Base-by-base conservation (phyloP, 1,139 yeast genomes). In the Candida dubliniensis region DNA sequence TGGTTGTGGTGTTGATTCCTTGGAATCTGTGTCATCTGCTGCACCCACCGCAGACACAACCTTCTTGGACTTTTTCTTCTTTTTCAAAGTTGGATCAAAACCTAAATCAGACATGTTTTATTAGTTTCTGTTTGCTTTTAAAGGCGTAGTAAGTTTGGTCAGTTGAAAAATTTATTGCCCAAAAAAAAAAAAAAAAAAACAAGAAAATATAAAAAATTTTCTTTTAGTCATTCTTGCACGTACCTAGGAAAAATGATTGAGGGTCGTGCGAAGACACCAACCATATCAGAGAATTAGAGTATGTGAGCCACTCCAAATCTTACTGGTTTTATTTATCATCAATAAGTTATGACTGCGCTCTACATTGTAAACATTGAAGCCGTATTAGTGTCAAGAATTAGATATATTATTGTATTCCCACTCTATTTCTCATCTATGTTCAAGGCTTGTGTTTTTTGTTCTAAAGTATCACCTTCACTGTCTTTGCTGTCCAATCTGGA, bases 81-180 rank as follows among this genome's bases (percentile, higher is more conserved):
- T 61, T 77, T 88, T 88, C 62, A 84, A 73, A 34, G 81, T 67
- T 48, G 89, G 87, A 65, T 86, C 95, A 63, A 85, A 84, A 49
- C 89, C 91, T 64, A 84, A 74, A 56, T 83, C 90, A 59, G 74
- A 66, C 79, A 74, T 74, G 40, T 36, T 52, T 36, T 15, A 13
- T 27, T 36, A 10, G 27, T 6, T 12, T 34, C n/a, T 27, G 8
- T 39, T 14, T 24, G 13, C 10, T 24, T 8, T 33, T n/a, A 23
- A 31, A 32, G 13, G 29, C 14, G 24, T 30, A 11, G n/a, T 30
- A 34, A 9, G 24, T 14, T 38, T 18, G n/a, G 12, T 18, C 12
- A 34, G 23, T 10, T 34, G 36, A 34, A 34, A 33, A 34, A 34
- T 34, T 34, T 23, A 23, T 23, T 13, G 12, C 11, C 11, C 14